These are phyloP conservation scores for Pichia terricola DNA, from an alignment of 1,139 yeast species.

Conservation along the genomic window DNA sequence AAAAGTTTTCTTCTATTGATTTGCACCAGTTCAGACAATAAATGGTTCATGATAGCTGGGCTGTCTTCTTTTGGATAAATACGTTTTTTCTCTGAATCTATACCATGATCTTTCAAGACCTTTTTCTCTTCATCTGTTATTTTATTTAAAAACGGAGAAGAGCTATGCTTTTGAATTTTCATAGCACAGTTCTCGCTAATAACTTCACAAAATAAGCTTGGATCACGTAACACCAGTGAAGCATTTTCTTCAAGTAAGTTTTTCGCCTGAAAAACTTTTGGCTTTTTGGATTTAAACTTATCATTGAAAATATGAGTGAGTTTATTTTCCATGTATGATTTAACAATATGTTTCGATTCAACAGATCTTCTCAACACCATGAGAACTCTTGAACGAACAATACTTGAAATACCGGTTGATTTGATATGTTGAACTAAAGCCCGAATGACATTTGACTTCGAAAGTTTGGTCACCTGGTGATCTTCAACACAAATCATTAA, in stretches of 20 bases:
- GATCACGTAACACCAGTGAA: conserved; percentile 50
- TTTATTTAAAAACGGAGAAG: not conserved
- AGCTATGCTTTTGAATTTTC: conserved; percentile 18
- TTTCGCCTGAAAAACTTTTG: conserved; percentile 33
- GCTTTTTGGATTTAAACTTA: conserved; percentile 3
- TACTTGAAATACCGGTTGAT: conserved; percentile 20
- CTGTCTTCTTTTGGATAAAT: conserved; percentile 16
- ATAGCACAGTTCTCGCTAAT: conserved; percentile 41
- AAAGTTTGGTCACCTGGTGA: conserved; percentile 30
- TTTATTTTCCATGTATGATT: conserved; percentile 40
- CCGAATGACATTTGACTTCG: conserved; percentile 32
- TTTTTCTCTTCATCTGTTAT: conserved; percentile 17
- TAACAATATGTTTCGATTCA: conserved; percentile 49
- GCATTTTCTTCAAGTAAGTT: conserved; percentile 46
- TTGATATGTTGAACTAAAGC: conserved; percentile 25
- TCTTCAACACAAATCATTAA: conserved; percentile 43
- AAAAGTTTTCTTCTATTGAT: conserved; percentile 25
- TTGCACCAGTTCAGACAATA: conserved; percentile 57
- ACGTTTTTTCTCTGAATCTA: conserved; percentile 17
- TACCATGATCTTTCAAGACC: conserved; percentile 16
- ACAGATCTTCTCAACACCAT: conserved; percentile 59
- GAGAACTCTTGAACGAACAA: conserved; percentile 29
- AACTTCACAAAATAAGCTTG: conserved; percentile 44
- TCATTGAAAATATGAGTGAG: conserved; percentile 26
- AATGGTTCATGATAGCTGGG: conserved; percentile 53